Conservation (phyloP, 192 early-diverging fungal species). For the Geosiphon pyriformis region DNA sequence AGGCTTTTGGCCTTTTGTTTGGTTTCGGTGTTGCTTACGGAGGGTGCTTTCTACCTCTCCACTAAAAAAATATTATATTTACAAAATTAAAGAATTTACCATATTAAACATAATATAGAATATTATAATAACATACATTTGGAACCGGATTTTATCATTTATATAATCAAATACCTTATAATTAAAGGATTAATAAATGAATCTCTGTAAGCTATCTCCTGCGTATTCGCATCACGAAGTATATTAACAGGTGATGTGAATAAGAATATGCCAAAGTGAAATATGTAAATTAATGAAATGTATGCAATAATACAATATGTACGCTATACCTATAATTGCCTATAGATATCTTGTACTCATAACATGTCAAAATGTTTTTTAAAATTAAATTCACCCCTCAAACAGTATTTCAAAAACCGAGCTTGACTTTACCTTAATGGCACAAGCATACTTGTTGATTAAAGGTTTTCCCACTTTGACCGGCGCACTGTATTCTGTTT, state of each 20-base stretch:
- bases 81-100: constrained; percentile 13
- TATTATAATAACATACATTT: constrained; percentile 15
- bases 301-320: constrained; percentile 4
- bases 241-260: constrained; percentile 13
- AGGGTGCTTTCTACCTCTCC: constrained; percentile 17
- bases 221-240: constrained; percentile 16
- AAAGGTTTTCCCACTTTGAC: constrained; percentile 21
- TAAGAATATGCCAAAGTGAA: constrained; percentile 17
- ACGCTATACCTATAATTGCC: constrained; percentile 17
- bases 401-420: constrained; percentile 20
- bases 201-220: constrained; percentile 17
- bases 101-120: constrained; percentile 1
- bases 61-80: constrained; percentile 20
- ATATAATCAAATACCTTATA: constrained; percentile 18
- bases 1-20: constrained; percentile 18
- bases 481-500: constrained; percentile 14
- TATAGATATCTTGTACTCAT: constrained; percentile 25
- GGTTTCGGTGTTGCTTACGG: constrained; percentile 10
- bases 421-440: constrained; percentile 1
- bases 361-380: constrained; percentile 24
- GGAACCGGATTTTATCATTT: constrained; percentile 17
- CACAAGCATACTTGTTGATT: constrained; percentile 13
- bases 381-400: constrained; percentile 15
- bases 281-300: constrained; percentile 12
- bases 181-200: constrained; percentile 23